These are phyloP conservation scores for Acephala macrosclerotiorum DNA, from an alignment of 2,329 filamentous ascomycete species.

Conservation along the genomic window DNA sequence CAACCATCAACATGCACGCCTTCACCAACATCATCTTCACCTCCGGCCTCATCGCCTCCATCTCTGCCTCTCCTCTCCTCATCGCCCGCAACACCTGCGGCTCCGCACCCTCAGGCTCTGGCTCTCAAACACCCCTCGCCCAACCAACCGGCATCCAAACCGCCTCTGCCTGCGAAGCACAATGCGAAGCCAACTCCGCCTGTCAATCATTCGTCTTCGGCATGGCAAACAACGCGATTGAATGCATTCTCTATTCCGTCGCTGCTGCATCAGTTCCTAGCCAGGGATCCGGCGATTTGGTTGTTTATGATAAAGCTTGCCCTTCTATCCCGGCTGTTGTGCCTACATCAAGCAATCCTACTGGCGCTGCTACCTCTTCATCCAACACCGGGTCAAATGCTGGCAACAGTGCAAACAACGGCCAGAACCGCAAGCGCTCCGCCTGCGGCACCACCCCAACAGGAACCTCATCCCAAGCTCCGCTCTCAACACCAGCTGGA, in stretches of 20 bases:
- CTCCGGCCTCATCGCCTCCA: conserved; percentile 23
- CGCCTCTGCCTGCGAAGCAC: conserved; percentile 23
- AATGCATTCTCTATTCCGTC: conserved; percentile 36
- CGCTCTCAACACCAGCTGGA: conserved; percentile 22
- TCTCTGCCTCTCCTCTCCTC: conserved; percentile 19
- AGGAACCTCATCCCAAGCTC: conserved; percentile 14
- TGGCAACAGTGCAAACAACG: conserved; percentile 9
- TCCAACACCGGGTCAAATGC: conserved; percentile 10
- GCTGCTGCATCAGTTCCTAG: conserved; percentile 32
- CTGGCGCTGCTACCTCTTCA: conserved; percentile 8
- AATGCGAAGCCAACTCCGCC: conserved; percentile 26
- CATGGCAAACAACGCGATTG: conserved; percentile 24
- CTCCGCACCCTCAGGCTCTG: conserved; percentile 18
- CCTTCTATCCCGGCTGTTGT: conserved; percentile 27
- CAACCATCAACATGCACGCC: conserved; percentile 14
- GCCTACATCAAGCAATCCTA: conserved; percentile 31
- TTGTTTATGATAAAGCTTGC: conserved; percentile 33
- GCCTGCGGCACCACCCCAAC: conserved; percentile 23
- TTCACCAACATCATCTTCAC: conserved; percentile 29
- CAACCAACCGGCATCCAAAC: conserved; percentile 30
- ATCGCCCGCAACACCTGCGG: conserved; percentile 23
- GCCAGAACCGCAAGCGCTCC: conserved; percentile 11
- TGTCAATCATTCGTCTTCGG: conserved; percentile 34
- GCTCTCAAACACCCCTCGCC: conserved; percentile 22
- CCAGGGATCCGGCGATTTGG: conserved; percentile 27